Evolutionary conservation across 2,329 filamentous ascomycete species (phyloP).

Genomic region (Arthrobotrys sinensis): DNA sequence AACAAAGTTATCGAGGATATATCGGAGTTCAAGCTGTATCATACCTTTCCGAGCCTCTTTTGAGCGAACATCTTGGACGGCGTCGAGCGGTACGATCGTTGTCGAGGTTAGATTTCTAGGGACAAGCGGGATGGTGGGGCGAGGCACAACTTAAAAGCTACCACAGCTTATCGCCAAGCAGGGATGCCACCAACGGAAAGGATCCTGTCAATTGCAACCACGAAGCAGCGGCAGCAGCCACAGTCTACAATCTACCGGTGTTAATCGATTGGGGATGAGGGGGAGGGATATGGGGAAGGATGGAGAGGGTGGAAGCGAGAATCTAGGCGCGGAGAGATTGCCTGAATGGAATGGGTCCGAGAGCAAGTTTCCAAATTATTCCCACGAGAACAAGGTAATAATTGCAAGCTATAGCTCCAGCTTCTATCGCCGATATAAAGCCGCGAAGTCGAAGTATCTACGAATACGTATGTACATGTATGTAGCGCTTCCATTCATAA

Average conservation of each 20-base stretch:
- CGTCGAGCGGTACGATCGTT: conserved; percentile 27
- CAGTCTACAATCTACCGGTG: neutral
- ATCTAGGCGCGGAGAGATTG: conserved; percentile 16
- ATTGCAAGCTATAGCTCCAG: no score
- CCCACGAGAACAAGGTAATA: neutral
- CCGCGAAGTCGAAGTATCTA: neutral
- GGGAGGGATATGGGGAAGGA: conserved; percentile 8
- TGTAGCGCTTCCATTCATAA: neutral
- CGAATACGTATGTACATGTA: no score
- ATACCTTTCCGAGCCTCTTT: conserved; percentile 68
- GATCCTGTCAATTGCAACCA: conserved; percentile 31
- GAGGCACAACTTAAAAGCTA: conserved; percentile 15
- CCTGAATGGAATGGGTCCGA: conserved; percentile 7
- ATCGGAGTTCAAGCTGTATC: conserved; percentile 4
- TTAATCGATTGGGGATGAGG: neutral
- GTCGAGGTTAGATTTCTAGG: conserved; percentile 21
- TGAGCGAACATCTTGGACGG: conserved; percentile 62
- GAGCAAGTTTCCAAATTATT: conserved; percentile 16
- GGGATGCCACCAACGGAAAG: conserved; percentile 2
- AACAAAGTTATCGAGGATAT: neutral
- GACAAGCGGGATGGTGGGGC: conserved; percentile 37
- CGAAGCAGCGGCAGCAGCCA: conserved; percentile 13
- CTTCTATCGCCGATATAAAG: neutral
- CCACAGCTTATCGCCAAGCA: conserved; percentile 34
- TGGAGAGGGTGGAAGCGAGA: conserved; percentile 3